Evolutionary conservation across 345 rosid genomes (phyloP).

Genomic region (Psidium guajava): DNA sequence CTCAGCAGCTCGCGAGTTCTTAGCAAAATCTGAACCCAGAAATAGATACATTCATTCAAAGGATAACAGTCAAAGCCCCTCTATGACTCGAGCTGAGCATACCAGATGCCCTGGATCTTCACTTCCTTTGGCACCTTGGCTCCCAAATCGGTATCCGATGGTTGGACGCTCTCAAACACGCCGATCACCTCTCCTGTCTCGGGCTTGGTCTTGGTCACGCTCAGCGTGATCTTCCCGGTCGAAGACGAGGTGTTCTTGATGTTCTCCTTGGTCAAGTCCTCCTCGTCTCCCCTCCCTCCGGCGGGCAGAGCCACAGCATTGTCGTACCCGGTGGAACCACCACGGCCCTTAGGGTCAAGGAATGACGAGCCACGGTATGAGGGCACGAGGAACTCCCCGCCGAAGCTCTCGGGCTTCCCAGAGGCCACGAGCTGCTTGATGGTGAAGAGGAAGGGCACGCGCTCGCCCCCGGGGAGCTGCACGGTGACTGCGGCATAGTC

Average conservation of each 20-base stretch:
- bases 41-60: conserved; percentile 1
- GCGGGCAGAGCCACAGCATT: conserved; percentile 90
- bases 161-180: conserved; percentile 93
- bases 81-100: conserved; percentile 84
- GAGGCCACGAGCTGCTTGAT: conserved; percentile 71
- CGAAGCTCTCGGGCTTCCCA: conserved; percentile 67
- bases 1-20: neutral
- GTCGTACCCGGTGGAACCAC: conserved; percentile 85
- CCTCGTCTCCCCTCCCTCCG: conserved; percentile 96
- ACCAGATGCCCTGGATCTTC: conserved; percentile 92
- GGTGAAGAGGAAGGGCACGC: conserved; percentile 85
- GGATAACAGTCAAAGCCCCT: neutral
- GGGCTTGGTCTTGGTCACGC: conserved; percentile 75
- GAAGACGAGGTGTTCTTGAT: conserved; percentile 59
- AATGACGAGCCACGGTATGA: conserved; percentile 79
- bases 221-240: conserved; percentile 68
- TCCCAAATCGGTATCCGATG: conserved; percentile 97
- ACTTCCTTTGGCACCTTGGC: conserved; percentile 96
- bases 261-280: conserved; percentile 77
- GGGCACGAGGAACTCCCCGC: conserved; percentile 68
- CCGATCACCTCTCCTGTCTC: conserved; percentile 91
- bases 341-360: conserved; percentile 92
- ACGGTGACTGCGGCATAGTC: conserved; percentile 86
- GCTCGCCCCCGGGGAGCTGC: conserved; percentile 83
- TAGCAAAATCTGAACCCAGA: conserved; percentile 23